Conservation (phyloP, 2,329 filamentous ascomycete genomes). For the Harringtonia aguacate region DNA sequence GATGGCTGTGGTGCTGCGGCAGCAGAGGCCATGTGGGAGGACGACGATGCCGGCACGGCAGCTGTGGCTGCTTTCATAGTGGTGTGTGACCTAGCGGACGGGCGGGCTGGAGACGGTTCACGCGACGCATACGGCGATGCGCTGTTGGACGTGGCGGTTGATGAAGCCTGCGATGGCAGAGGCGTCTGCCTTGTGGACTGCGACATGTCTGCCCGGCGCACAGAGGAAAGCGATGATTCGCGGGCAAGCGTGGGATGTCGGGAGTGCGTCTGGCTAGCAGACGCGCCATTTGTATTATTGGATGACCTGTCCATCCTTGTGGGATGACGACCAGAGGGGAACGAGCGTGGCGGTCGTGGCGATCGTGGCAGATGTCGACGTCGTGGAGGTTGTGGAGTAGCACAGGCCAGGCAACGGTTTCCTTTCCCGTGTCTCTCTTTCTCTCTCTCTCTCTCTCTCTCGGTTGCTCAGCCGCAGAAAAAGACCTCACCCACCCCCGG, state of each 20-base stretch:
- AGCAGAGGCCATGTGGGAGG: background rate
- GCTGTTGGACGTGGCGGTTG: slow-evolving; percentile 17
- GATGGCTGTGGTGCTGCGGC: background rate
- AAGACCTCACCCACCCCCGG: no score
- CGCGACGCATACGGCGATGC: slow-evolving; percentile 25
- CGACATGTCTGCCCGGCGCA: slow-evolving; percentile 12
- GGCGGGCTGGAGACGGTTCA: slow-evolving; percentile 37
- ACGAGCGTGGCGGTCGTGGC: slow-evolving; percentile 5
- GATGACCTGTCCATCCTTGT: slow-evolving; percentile 25
- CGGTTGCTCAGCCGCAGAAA: no score
- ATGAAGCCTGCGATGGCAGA: slow-evolving; percentile 13
- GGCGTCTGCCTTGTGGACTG: slow-evolving; percentile 10
- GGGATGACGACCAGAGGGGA: slow-evolving; percentile 12
- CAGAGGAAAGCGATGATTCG: slow-evolving; percentile 15
- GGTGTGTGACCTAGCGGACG: slow-evolving; percentile 20
- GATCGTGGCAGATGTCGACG: background rate
- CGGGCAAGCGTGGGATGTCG: slow-evolving; percentile 15
- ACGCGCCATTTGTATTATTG: slow-evolving; percentile 18
- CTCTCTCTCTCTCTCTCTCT: slow-evolving; percentile 1
- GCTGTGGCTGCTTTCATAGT: slow-evolving; percentile 19
- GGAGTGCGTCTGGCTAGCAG: slow-evolving; percentile 11
- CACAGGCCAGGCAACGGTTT: background rate
- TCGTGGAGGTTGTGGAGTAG: background rate
- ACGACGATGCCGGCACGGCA: background rate
- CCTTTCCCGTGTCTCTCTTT: background rate